A percentile compares a stretch with the other conserved stretches of the same genome.
Conservation (phyloP, 2,329 filamentous ascomycete species). For the Beauveria brongniartii region DNA sequence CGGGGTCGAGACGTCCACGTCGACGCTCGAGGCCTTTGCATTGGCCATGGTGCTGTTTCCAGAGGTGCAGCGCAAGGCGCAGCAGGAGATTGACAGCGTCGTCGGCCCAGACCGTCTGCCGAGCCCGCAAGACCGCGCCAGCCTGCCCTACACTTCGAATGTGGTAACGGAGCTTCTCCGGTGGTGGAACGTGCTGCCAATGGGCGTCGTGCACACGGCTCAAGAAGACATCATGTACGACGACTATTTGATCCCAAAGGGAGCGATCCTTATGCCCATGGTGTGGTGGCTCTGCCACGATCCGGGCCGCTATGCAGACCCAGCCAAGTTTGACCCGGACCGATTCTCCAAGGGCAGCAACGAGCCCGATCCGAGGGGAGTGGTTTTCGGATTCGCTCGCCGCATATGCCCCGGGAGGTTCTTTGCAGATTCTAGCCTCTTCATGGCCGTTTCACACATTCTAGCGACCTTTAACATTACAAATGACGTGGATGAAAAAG, state of each 20-base stretch:
- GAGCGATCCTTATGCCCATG: conserved; percentile 17
- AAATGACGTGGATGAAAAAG: neutral
- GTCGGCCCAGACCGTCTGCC: conserved; percentile 23
- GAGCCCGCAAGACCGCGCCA: conserved; percentile 17
- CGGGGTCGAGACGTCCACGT: conserved; percentile 3
- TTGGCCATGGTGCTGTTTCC: conserved; percentile 20
- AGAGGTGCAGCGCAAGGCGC: conserved; percentile 17
- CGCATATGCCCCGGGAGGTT: conserved; percentile 27
- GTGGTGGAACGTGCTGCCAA: conserved; percentile 24
- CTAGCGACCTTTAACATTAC: conserved; percentile 34
- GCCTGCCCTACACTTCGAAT: conserved; percentile 21
- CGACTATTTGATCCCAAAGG: conserved; percentile 21
- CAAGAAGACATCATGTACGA: conserved; percentile 19
- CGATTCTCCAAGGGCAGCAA: conserved; percentile 22
- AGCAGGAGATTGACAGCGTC: conserved; percentile 20
- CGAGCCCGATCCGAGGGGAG: conserved; percentile 20
- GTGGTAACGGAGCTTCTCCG: conserved; percentile 24
- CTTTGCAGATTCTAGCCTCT: conserved; percentile 25
- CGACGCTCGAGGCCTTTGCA: conserved; percentile 12
- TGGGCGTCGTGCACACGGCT: conserved; percentile 31
- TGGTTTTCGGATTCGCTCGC: conserved; percentile 29
- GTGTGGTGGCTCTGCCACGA: conserved; percentile 48
- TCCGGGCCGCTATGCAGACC: conserved; percentile 51
- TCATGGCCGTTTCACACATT: conserved; percentile 28
- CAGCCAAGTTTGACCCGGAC: conserved; percentile 25